phyloP scores from a whole-genome alignment of 176 grass and related monocot genomes.

The Oryza glaberrima region DNA sequence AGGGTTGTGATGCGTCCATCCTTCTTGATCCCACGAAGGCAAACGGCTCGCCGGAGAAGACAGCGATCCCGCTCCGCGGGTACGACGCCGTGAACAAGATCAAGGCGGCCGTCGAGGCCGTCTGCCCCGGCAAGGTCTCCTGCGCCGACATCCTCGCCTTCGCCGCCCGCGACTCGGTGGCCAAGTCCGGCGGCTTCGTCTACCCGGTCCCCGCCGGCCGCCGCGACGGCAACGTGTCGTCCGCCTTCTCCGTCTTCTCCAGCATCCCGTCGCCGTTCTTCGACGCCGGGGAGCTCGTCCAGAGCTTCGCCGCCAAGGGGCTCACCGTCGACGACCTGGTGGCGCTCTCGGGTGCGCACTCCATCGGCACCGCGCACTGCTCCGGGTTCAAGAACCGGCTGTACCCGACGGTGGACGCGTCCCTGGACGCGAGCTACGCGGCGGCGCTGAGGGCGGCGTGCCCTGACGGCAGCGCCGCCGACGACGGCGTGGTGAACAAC shows the following conservation, averaged over 20 bases:
- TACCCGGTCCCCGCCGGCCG: constrained; percentile 48
- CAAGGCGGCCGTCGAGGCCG: constrained; percentile 38
- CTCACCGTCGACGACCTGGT: constrained; percentile 47
- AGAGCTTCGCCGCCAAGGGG: constrained; percentile 36
- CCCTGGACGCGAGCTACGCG: constrained; percentile 35
- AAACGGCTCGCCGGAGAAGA: constrained; percentile 49
- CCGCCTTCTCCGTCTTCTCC: constrained; percentile 17
- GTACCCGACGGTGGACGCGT: constrained; percentile 43
- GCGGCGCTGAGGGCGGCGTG: constrained; percentile 25
- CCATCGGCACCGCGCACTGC: constrained; percentile 47
- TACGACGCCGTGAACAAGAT: constrained; percentile 43
- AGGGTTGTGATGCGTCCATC: constrained; percentile 61
- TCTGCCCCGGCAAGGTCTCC: constrained; percentile 59
- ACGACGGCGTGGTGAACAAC: constrained; percentile 30
- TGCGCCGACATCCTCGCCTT: constrained; percentile 90
- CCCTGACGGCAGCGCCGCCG: not conserved
- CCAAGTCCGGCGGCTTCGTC: constrained; percentile 19
- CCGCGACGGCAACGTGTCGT: constrained; percentile 44
- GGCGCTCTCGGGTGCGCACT: constrained; percentile 53
- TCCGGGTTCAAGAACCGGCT: constrained; percentile 41
- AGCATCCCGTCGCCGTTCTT: constrained; percentile 39
- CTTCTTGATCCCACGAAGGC: constrained; percentile 21
- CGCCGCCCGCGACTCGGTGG: constrained; percentile 58
- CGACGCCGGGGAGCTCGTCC: constrained; percentile 9
- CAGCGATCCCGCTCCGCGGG: constrained; percentile 41